Base-by-base conservation (phyloP, 306 rosid genomes). In the Castanea sativa region DNA sequence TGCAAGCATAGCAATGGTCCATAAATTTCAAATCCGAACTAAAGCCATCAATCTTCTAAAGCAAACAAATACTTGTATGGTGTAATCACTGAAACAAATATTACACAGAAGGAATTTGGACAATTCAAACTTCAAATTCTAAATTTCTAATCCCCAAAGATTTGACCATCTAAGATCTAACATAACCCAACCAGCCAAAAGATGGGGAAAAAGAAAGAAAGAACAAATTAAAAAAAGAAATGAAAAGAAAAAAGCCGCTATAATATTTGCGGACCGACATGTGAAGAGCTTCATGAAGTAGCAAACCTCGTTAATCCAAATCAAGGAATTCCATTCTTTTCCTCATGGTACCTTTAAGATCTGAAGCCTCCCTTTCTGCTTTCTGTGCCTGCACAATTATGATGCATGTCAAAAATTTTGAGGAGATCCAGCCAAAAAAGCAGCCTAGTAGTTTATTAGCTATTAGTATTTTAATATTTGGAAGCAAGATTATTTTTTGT, bases 321-420 rank as follows among this genome's bases (percentile, higher is more conserved):
- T 93, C 98, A 51, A 93, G 98, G 83, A 93, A 93, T 79, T 93
- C 98, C 92, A 93, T 87, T 86, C 97, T 91, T 86, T 93, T 93
- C 80, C 97, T 88, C 91, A 91, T 93, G 33, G 94, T 88, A 33
- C 98, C 97, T 93, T 93, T 93, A 73, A 93, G 97, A 80, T 93
- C 98, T 76, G 90, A 74, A 41, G 97, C 92, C 69, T 91, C 98
- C 82, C 97, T 87, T 80, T 93, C 98, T 73, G 91, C 93, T 82
- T 91, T 93, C 88, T 91, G 98, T 68, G 94, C 98, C 97, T 93
- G 82, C 79, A 63, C 55, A 53, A 75, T 74, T 71, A 84, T 70
- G 76, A 68, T 23, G 38, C 15, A 35, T 33, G 6, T 70, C 20
- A 53, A 67, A 8, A 60, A 11, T 5, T 67, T 45, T 67, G 8